Percentiles rank a stretch among this genome's conserved stretches.
phyloP scores from a whole-genome alignment of 495 filamentous ascomycete species.

The Aspergillus wentii region DNA sequence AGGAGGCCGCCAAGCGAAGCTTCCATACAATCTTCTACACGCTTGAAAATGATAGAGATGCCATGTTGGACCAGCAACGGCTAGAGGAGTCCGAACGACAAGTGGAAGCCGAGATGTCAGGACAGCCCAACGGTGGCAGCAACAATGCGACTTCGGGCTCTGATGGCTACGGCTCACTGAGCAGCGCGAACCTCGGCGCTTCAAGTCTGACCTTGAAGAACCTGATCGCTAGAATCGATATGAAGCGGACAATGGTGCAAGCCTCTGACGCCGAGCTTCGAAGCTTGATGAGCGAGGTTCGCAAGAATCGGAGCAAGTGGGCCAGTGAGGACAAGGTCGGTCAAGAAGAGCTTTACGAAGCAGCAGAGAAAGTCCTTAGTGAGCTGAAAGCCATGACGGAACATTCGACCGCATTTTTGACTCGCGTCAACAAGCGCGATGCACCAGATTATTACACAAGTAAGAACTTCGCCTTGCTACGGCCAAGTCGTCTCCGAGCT shows the following conservation, averaged over 20 bases:
- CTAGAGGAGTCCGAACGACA: constrained; percentile 95
- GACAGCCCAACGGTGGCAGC: constrained; percentile 50
- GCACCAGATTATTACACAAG: constrained; percentile 91
- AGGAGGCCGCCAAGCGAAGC: constrained; percentile 82
- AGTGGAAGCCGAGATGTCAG: constrained; percentile 86
- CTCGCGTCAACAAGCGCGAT: constrained; percentile 90
- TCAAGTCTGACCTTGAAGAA: constrained; percentile 97
- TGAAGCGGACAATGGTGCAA: constrained; percentile 77
- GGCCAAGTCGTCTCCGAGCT: neutral
- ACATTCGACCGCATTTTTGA: constrained; percentile 89
- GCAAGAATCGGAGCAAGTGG: constrained; percentile 98
- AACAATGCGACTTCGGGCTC: constrained; percentile 42
- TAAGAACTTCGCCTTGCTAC: constrained; percentile 37
- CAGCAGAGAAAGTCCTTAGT: constrained; percentile 89
- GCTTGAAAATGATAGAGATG: constrained; percentile 86
- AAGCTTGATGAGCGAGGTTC: constrained; percentile 89
- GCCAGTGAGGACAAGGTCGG: constrained; percentile 94
- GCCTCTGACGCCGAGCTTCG: constrained; percentile 91
- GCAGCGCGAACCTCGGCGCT: constrained; percentile 88
- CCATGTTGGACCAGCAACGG: constrained; percentile 96
- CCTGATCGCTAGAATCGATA: constrained; percentile 90
- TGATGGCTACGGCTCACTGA: constrained; percentile 75
- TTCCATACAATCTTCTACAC: constrained; percentile 93
- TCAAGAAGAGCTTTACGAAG: constrained; percentile 97
- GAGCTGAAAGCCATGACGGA: constrained; percentile 96